Percentiles rank a stretch among this genome's conserved stretches.
phyloP scores from a whole-genome alignment of 306 rosid species.

The Trifolium subterraneum region DNA sequence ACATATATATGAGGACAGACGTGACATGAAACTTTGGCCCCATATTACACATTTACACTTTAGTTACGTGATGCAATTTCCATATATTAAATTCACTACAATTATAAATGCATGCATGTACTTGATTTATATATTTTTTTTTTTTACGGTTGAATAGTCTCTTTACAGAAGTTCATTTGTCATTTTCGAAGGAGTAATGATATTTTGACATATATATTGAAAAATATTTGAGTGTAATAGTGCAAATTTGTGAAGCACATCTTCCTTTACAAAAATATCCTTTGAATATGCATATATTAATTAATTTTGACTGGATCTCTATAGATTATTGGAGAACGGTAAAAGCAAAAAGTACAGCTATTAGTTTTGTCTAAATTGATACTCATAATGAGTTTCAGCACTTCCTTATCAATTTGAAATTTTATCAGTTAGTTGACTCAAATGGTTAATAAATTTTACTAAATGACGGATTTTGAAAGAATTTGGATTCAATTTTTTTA shows the following conservation, averaged over 20 bases:
- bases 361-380: background rate
- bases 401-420: background rate
- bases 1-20: slow-evolving; percentile 24
- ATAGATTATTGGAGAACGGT: background rate
- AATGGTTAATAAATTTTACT: too few species aligned
- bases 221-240: too few species aligned
- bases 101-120: background rate
- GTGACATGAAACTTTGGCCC: slow-evolving; percentile 31
- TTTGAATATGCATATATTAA: too few species aligned
- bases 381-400: background rate
- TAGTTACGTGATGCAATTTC: slow-evolving; percentile 1
- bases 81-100: background rate
- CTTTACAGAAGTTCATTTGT: background rate
- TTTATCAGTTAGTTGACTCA: too few species aligned
- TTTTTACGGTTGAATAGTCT: background rate
- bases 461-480: too few species aligned
- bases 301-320: too few species aligned
- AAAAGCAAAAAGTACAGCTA: background rate
- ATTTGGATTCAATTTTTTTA: too few species aligned
- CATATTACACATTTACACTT: slow-evolving; percentile 14
- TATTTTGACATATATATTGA: too few species aligned
- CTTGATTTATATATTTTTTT: background rate
- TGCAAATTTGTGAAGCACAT: too few species aligned
- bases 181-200: too few species aligned
- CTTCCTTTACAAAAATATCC: too few species aligned